Evolutionary conservation across 352 stramenopile species (phyloP).

Genomic region (Blastocystis sp.): DNA sequence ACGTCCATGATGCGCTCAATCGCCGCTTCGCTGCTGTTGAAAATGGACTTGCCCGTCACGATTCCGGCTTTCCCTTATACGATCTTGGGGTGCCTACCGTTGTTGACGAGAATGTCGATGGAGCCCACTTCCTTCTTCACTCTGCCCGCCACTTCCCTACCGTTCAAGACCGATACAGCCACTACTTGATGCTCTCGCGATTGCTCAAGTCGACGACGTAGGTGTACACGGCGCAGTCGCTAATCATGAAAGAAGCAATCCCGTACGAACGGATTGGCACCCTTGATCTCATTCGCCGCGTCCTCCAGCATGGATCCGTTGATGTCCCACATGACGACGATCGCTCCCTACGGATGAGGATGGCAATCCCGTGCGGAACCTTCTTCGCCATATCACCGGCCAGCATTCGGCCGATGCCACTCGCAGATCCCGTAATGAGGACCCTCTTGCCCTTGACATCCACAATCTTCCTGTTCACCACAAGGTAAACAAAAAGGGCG

Average conservation of each 20-base stretch:
- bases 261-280: neutral
- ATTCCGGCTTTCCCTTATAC: slow-evolving; percentile 71
- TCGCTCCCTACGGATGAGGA: slow-evolving; percentile 8
- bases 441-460: slow-evolving; percentile 72
- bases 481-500: neutral
- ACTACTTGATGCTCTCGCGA: slow-evolving; percentile 69
- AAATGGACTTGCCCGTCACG: slow-evolving; percentile 73
- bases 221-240: slow-evolving; percentile 3
- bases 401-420: slow-evolving; percentile 72
- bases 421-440: slow-evolving; percentile 73
- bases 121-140: slow-evolving; percentile 66
- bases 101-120: slow-evolving; percentile 75
- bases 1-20: slow-evolving; percentile 73
- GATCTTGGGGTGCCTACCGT: slow-evolving; percentile 43
- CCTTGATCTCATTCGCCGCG: slow-evolving; percentile 62
- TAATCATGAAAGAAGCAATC: neutral
- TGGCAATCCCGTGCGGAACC: neutral
- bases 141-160: slow-evolving; percentile 57
- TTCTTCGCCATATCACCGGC: slow-evolving; percentile 72
- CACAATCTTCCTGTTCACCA: slow-evolving; percentile 50
- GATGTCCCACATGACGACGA: slow-evolving; percentile 71
- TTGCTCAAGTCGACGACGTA: slow-evolving; percentile 70
- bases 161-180: slow-evolving; percentile 33
- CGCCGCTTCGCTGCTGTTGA: slow-evolving; percentile 71
- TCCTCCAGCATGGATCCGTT: slow-evolving; percentile 66